These are phyloP conservation scores for Penicillium egyptiacum DNA, from an alignment of 495 filamentous ascomycete species.

Conservation along the genomic window DNA sequence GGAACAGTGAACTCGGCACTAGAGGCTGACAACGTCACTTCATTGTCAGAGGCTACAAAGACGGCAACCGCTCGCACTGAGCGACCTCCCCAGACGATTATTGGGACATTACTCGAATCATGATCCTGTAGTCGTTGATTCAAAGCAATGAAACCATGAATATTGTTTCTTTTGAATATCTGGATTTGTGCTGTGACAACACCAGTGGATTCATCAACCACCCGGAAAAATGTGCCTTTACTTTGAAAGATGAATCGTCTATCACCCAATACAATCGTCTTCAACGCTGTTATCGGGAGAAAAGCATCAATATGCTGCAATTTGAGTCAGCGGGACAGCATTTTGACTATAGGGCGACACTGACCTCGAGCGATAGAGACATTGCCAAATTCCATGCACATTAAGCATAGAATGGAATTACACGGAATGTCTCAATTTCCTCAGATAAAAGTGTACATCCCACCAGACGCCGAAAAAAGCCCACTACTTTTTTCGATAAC, in stretches of 20 bases:
- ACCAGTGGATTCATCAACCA: slow-evolving; percentile 42
- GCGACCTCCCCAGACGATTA: slow-evolving; percentile 75
- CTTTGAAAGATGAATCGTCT: slow-evolving; percentile 37
- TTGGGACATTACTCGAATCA: slow-evolving; percentile 32
- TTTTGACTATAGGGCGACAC: slow-evolving; percentile 17
- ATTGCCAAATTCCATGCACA: slow-evolving; percentile 27
- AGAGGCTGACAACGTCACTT: slow-evolving; percentile 17
- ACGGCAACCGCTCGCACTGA: slow-evolving; percentile 63
- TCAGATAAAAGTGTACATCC: slow-evolving; percentile 12
- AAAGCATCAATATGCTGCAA: slow-evolving; percentile 47
- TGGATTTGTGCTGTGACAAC: slow-evolving; percentile 30
- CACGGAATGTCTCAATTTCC: slow-evolving; percentile 11
- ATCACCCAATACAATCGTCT: slow-evolving; percentile 30
- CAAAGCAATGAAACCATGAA: slow-evolving; percentile 43
- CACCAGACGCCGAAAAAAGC: slow-evolving; percentile 14
- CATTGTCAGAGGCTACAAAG: neutral
- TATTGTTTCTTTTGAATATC: slow-evolving; percentile 43
- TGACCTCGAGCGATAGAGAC: slow-evolving; percentile 40
- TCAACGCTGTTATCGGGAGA: slow-evolving; percentile 46
- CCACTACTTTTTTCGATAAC: slow-evolving; percentile 14
- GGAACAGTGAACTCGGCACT: slow-evolving; percentile 48
- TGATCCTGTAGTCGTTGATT: slow-evolving; percentile 17
- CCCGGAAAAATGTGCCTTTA: slow-evolving; percentile 41
- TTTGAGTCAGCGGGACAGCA: slow-evolving; percentile 20
- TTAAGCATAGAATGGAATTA: slow-evolving; percentile 13